Conservation (phyloP, 208 protist species). For the Acanthamoeba triangularis region DNA sequence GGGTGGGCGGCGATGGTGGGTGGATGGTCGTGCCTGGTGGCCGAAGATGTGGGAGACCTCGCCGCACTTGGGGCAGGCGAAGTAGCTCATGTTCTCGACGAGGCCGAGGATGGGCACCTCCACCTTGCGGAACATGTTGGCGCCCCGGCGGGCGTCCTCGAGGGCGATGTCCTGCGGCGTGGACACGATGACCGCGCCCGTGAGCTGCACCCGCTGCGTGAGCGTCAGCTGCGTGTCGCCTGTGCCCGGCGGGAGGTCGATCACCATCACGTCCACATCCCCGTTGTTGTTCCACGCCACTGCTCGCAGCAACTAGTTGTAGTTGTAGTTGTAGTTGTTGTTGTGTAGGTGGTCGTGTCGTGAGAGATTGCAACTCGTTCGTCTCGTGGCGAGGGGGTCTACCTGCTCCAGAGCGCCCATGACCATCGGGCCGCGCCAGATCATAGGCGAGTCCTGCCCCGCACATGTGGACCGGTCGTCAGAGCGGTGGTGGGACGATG, state of each 20-base stretch:
- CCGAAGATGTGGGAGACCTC: conserved; percentile 96
- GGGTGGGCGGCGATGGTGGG: too few relatives aligned
- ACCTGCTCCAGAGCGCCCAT: conserved; percentile 71
- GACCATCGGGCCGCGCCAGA: conserved; percentile 92
- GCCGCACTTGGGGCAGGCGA: conserved; percentile 95
- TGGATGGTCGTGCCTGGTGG: conserved; percentile 71
- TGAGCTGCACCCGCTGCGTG: conserved; percentile 86
- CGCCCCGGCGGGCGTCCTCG: conserved; percentile 92
- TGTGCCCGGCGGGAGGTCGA: conserved; percentile 92
- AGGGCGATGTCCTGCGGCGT: conserved; percentile 97
- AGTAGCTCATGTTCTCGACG: conserved; percentile 99
- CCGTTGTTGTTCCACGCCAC: conserved; percentile 80
- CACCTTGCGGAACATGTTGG: conserved; percentile 96
- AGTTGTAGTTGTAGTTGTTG: too few relatives aligned
- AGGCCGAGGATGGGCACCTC: conserved; percentile 96
- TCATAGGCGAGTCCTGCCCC: conserved; percentile 83
- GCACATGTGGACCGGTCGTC: background rate
- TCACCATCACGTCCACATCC: conserved; percentile 89
- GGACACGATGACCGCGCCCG: conserved; percentile 97
- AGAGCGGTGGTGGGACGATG: background rate
- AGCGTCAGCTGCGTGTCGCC: conserved; percentile 91
- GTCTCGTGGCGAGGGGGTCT: background rate
- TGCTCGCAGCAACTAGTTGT: conserved; percentile 67
- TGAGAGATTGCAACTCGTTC: conserved; percentile 9
- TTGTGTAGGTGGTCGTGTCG: conserved; percentile 84